These are phyloP conservation scores for Cladosporium sp. DNA, from an alignment of 2,329 filamentous ascomycete species.

Conservation along the genomic window DNA sequence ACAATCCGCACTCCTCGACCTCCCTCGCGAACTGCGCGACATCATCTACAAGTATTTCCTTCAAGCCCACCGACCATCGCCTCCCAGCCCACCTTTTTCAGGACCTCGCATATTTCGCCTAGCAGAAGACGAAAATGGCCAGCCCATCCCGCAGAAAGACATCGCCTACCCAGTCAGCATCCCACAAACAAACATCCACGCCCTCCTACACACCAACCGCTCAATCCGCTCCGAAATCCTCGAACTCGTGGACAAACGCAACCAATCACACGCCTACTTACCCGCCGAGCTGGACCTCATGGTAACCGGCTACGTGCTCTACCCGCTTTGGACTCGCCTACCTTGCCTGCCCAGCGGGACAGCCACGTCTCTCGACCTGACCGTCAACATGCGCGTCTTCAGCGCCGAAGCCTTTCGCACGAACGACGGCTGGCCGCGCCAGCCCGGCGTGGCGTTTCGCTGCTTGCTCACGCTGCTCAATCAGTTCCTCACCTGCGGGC, in stretches of 20 bases:
- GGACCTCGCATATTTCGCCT: constrained; percentile 7
- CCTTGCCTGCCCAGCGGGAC: constrained; percentile 14
- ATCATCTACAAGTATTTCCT: constrained; percentile 18
- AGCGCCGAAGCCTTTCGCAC: constrained; percentile 24
- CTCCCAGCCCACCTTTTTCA: constrained; percentile 11
- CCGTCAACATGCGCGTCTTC: constrained; percentile 21
- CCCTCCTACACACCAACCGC: not conserved
- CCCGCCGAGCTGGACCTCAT: constrained; percentile 22
- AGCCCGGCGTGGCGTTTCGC: constrained; percentile 17
- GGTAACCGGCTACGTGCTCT: constrained; percentile 20
- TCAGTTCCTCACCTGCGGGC: constrained; percentile 21
- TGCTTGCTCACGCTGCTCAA: constrained; percentile 20
- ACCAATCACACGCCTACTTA: constrained; percentile 7
- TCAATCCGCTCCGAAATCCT: constrained; percentile 20
- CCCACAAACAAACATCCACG: not conserved
- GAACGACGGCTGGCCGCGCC: constrained; percentile 19
- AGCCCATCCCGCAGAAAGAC: not conserved
- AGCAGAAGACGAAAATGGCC: not conserved
- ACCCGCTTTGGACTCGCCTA: constrained; percentile 22
- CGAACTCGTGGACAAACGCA: constrained; percentile 15
- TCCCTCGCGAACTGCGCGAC: constrained; percentile 24
- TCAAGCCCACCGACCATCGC: constrained; percentile 10
- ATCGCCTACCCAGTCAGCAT: constrained; percentile 5
- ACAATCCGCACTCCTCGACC: constrained; percentile 14
- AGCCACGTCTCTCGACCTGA: constrained; percentile 16